A percentile compares a stretch with the other conserved stretches of the same genome.
phyloP scores from a whole-genome alignment of 805 yeast genomes.

The Cephaloascus albidus region DNA sequence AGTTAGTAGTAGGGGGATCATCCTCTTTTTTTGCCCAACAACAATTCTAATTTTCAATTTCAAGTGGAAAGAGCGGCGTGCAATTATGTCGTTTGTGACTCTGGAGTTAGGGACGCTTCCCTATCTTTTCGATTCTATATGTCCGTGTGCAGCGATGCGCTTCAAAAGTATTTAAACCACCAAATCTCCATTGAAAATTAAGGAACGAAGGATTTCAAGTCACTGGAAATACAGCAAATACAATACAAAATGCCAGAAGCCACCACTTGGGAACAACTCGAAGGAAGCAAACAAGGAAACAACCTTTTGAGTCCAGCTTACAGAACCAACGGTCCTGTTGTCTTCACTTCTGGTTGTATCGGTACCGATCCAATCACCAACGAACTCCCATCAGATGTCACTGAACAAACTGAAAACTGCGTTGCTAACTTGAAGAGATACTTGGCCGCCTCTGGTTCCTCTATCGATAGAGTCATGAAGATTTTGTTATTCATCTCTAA shows the following conservation, averaged over 20 bases:
- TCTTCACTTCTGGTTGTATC: slow-evolving; percentile 40
- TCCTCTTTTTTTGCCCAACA: too few species aligned
- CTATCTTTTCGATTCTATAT: not conserved
- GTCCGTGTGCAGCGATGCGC: not conserved
- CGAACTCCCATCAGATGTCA: slow-evolving; percentile 29
- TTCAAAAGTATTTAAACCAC: not conserved
- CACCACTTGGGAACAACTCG: not conserved
- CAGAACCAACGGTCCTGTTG: slow-evolving; percentile 1
- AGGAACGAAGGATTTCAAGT: too few species aligned
- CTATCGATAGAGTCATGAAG: slow-evolving; percentile 36
- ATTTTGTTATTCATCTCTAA: slow-evolving; percentile 39
- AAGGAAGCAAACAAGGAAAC: not conserved
- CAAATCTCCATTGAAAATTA: too few species aligned
- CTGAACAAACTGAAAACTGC: slow-evolving; percentile 35
- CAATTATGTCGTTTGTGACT: too few species aligned
- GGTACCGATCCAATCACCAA: slow-evolving; percentile 32
- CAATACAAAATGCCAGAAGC: not conserved
- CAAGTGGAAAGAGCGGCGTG: too few species aligned
- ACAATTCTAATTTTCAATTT: too few species aligned
- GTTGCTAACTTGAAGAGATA: slow-evolving; percentile 31
- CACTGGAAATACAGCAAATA: too few species aligned
- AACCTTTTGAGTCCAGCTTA: not conserved
- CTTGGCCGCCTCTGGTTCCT: slow-evolving; percentile 34
- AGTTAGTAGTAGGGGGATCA: too few species aligned
- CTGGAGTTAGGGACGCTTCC: too few species aligned